Evolutionary conservation across 2,329 filamentous ascomycete species (phyloP), one percentile per base, ranked within the genome.

Genomic region (Bipolaris victoriae): DNA sequence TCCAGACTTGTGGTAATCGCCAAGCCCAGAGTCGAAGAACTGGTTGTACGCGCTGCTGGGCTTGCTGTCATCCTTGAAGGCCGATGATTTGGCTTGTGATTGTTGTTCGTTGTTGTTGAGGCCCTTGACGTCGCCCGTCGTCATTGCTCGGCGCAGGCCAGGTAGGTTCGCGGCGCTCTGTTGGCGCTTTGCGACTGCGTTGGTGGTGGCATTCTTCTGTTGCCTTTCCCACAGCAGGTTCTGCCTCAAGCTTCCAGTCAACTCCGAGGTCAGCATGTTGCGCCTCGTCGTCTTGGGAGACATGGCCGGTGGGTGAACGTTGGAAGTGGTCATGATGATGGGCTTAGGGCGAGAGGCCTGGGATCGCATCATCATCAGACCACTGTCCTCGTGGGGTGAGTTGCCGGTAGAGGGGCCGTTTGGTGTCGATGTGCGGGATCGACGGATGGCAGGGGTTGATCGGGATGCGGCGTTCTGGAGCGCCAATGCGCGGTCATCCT

Each of bases 151-250:
- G 41, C 73, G 70, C 4, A 75, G 65, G n/a, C 68, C 72, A 15
- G 72, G 71, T 15, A 72, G 63, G 4, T 64, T 67, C 20, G 67
- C 66, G 3, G 70, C 71, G 7, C 93, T 97, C 75, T 97, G 92
- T 58, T 92, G 85, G 61, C 94, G 87, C 82, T 97, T 96, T 56
- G 97, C 83, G 52, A 94, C 91, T 1, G 93, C 92, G 63, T 94
- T 93, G 69, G 89, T 91, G 7, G 92, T 94, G 33, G 90, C 90
- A 57, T 91, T 92, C 84, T 95, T 96, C 73, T 98, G 94, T 72
- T 96, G 92, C 50, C 95, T 89, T 76, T 99, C 95, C 90, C 92
- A 96, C 15, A 98, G 85, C 15, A 99, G 87, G 69, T 97, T 91
- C 67, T 92, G 90, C 20, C 95, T 88, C 3, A 99, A 87, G 20